Evolutionary conservation across 805 yeast species (phyloP).

Genomic region (Debaryomyces maramus): DNA sequence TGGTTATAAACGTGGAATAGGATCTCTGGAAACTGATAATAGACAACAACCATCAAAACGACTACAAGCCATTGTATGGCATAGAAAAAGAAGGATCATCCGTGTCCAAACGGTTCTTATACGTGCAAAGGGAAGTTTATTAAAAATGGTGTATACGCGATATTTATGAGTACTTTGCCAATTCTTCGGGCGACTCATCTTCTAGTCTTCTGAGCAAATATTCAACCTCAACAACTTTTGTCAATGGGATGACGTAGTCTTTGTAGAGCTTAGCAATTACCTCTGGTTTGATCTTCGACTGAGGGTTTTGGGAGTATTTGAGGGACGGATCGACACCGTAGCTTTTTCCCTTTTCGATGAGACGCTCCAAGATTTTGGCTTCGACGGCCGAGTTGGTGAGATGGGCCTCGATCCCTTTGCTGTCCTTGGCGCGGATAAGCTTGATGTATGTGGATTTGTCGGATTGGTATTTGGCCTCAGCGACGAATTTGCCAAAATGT

Average conservation of each 20-base stretch:
- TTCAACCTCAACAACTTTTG: conserved; percentile 93
- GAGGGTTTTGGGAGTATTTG: conserved; percentile 63
- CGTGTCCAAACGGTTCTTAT: too few species aligned
- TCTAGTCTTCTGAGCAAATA: conserved; percentile 83
- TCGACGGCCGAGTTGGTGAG: conserved; percentile 91
- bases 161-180: not conserved
- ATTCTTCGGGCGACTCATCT: conserved; percentile 26
- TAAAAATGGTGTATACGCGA: not conserved
- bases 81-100: too few species aligned
- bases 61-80: too few species aligned
- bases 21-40: too few species aligned
- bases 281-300: conserved; percentile 79
- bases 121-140: too few species aligned
- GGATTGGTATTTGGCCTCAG: conserved; percentile 83
- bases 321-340: conserved; percentile 89
- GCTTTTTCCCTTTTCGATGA: conserved; percentile 75
- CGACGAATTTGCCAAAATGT: conserved; percentile 97
- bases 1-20: conserved; percentile 4
- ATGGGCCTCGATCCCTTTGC: conserved; percentile 69
- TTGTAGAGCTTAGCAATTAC: conserved; percentile 79
- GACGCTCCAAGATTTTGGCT: conserved; percentile 73
- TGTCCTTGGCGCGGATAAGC: conserved; percentile 65
- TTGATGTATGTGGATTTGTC: conserved; percentile 64
- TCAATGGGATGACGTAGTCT: conserved; percentile 87
- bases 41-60: too few species aligned